Conservation (phyloP, 2,329 filamentous ascomycete species). For the Orbilia ellipsospora region DNA sequence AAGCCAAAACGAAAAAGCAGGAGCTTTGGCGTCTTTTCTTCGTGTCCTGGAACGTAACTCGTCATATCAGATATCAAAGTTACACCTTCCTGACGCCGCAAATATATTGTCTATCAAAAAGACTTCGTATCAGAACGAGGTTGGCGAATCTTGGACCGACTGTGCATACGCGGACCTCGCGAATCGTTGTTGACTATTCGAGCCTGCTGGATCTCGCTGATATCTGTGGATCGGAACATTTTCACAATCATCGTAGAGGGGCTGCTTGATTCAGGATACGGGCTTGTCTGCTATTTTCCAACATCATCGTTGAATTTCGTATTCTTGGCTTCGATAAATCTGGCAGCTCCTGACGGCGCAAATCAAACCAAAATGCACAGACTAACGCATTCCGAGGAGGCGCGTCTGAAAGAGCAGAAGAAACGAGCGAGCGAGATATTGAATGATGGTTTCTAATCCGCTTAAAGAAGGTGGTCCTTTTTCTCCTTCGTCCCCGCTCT, state of each 20-base stretch:
- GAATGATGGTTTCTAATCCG: conserved; percentile 17
- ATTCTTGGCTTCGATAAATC: neutral
- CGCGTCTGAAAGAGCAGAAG: neutral
- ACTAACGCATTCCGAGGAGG: conserved; percentile 1
- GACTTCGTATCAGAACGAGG: too few species aligned
- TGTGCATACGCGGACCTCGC: conserved; percentile 16
- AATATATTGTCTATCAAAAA: neutral
- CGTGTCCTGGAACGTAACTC: neutral
- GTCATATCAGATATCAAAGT: conserved; percentile 11
- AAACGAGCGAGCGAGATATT: neutral
- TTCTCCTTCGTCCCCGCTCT: conserved; percentile 9
- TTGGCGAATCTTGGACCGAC: too few species aligned
- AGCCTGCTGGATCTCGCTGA: neutral
- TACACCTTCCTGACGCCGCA: conserved; percentile 4
- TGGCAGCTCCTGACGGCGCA: conserved; percentile 1
- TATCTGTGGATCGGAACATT: conserved; percentile 6
- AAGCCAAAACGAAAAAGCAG: conserved; percentile 2
- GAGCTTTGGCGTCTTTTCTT: neutral
- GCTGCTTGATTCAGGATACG: too few species aligned
- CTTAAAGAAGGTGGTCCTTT: conserved; percentile 40
- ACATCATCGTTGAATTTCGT: too few species aligned
- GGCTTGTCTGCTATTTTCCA: too few species aligned
- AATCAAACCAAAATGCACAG: neutral
- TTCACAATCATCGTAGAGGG: too few species aligned
- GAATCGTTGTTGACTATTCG: conserved; percentile 18